Evolutionary conservation across 1,139 yeast species (phyloP), one percentile per base, ranked within the genome.

Genomic region (Pneumocystis wakefieldiae): DNA sequence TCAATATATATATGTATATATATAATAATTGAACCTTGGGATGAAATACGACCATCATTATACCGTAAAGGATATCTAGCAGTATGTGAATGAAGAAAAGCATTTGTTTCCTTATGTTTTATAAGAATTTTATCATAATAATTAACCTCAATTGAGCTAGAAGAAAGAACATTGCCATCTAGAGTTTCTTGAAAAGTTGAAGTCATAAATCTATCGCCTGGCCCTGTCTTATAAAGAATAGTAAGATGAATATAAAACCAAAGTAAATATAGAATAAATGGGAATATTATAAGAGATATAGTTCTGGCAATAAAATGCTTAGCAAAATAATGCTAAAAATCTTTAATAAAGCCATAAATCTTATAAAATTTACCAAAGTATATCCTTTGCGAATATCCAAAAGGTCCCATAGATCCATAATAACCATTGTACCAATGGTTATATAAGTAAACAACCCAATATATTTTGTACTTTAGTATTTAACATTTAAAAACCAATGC

Each of bases 241-340:
- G 83, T 80, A 74, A 94, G 92, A 75, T 94, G 99, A 64, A 91
- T 80, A 75, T 84, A 89, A 77, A 94, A 94, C 97, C 98, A 94
- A 71, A 84, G 86, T 71, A 94, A 78, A 73, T 88, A 94, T 69
- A 92, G 80, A 57, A 81, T 68, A 72, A 92, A 88, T 38, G 99
- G 99, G 39, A 90, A 75, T 15, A 88, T 78, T 66, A 92, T 81
- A 68, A 94, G 80, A 1, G 86, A 81, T 72, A 84, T 80, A 38
- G 86, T 77, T 71, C 98, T 82, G 3, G 95, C 91, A 48, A 80
- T 73, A 70, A 91, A 85, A 73, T 94, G 98, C 72, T 83, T 80
- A 41, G 77, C 69, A 67, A 89, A 78, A 57, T 79, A 78, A 24
- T 55, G 35, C 67, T 64, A 37, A 2, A n/a, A 29, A 5, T n/a